phyloP scores from a whole-genome alignment of 768 basidiomycete genomes.

The Mycena vitilis region DNA sequence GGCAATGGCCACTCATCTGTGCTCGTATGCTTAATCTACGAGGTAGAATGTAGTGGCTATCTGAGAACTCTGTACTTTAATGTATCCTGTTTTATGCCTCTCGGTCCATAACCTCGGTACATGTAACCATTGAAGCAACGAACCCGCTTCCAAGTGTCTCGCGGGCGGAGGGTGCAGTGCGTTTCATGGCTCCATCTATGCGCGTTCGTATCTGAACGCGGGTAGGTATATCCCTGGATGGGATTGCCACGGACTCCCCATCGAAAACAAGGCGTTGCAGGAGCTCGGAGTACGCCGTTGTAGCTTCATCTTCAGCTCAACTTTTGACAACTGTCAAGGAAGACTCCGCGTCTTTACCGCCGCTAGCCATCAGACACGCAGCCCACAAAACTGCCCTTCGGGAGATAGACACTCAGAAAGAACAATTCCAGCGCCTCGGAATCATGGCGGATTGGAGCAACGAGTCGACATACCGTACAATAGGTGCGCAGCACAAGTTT shows the following conservation, averaged over 20 bases:
- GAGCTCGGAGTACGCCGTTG: slow-evolving; percentile 69
- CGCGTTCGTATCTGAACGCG: slow-evolving; percentile 12
- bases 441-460: slow-evolving; percentile 93
- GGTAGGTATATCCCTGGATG: slow-evolving; percentile 92
- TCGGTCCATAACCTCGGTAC: too few relatives aligned
- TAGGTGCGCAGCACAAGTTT: slow-evolving; percentile 61
- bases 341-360: slow-evolving; percentile 66
- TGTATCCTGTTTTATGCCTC: too few relatives aligned
- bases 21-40: too few relatives aligned
- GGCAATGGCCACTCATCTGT: too few relatives aligned
- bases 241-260: slow-evolving; percentile 98
- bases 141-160: slow-evolving; percentile 84
- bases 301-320: neutral
- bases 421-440: slow-evolving; percentile 83
- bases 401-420: slow-evolving; percentile 80
- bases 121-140: too few relatives aligned
- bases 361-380: slow-evolving; percentile 72
- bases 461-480: slow-evolving; percentile 82
- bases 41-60: too few relatives aligned
- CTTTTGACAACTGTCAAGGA: slow-evolving; percentile 36
- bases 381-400: slow-evolving; percentile 79
- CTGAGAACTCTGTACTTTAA: too few relatives aligned
- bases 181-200: slow-evolving; percentile 41
- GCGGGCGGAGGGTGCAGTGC: slow-evolving; percentile 85
- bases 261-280: slow-evolving; percentile 92